Evolutionary conservation across 2,329 filamentous ascomycete genomes (phyloP).

Genomic region (Epichloe aotearoae): DNA sequence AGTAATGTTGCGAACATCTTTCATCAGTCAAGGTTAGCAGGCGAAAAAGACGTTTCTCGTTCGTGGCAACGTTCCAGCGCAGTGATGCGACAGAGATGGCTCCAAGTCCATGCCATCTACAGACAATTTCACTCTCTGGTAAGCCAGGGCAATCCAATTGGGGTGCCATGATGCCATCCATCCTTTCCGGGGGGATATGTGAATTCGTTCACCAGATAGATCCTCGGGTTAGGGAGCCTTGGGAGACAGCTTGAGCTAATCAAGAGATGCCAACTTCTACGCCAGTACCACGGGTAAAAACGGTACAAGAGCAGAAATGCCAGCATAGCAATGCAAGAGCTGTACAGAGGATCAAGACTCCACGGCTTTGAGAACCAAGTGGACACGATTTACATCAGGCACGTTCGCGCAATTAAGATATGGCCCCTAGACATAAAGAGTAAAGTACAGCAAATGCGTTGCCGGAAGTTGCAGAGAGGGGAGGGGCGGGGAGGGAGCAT

Average conservation of each 20-base stretch:
- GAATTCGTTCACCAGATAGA: slow-evolving; percentile 37
- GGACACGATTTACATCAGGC: slow-evolving; percentile 76
- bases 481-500: slow-evolving; percentile 29
- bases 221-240: slow-evolving; percentile 46
- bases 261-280: slow-evolving; percentile 67
- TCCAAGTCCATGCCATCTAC: slow-evolving; percentile 36
- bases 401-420: slow-evolving; percentile 80
- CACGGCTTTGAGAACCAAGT: slow-evolving; percentile 64
- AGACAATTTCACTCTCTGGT: slow-evolving; percentile 38
- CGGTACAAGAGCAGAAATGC: slow-evolving; percentile 63
- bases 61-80: slow-evolving; percentile 52
- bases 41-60: slow-evolving; percentile 29
- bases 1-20: slow-evolving; percentile 99
- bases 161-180: slow-evolving; percentile 40
- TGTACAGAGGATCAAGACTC: slow-evolving; percentile 61
- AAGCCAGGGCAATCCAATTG: slow-evolving; percentile 43
- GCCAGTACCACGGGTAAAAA: slow-evolving; percentile 52
- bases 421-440: slow-evolving; percentile 74
- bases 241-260: slow-evolving; percentile 57
- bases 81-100: slow-evolving; percentile 27
- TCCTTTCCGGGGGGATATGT: slow-evolving; percentile 23
- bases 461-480: slow-evolving; percentile 42
- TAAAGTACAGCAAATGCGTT: slow-evolving; percentile 60
- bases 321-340: slow-evolving; percentile 49
- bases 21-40: slow-evolving; percentile 60